These are phyloP conservation scores for Sophora flavescens DNA, from an alignment of 306 rosid species.

Conservation along the genomic window DNA sequence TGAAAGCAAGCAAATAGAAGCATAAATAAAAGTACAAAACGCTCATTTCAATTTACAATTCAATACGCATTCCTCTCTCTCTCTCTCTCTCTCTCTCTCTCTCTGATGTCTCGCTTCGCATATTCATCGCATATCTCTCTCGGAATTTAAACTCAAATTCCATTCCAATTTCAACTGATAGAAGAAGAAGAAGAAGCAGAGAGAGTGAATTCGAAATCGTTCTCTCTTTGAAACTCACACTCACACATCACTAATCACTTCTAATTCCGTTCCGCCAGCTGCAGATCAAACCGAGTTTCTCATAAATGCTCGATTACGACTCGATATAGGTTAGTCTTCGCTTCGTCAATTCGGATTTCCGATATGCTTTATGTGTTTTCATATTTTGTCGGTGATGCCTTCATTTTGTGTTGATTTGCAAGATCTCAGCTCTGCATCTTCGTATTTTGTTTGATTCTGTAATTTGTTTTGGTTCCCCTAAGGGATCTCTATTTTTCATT, in stretches of 20 bases:
- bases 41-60: background rate
- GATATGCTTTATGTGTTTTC: background rate
- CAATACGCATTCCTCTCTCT: slow-evolving; percentile 7
- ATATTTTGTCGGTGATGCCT: slow-evolving; percentile 42
- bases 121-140: slow-evolving; percentile 57
- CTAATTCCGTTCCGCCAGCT: slow-evolving; percentile 43
- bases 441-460: background rate
- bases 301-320: slow-evolving; percentile 55
- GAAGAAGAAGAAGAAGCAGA: background rate
- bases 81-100: slow-evolving; percentile 21
- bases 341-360: slow-evolving; percentile 25
- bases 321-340: slow-evolving; percentile 56
- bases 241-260: background rate
- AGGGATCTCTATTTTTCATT: slow-evolving; percentile 39
- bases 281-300: slow-evolving; percentile 57
- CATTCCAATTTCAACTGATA: slow-evolving; percentile 24
- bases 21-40: background rate
- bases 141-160: slow-evolving; percentile 33
- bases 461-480: too few relatives aligned
- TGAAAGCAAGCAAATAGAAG: slow-evolving; percentile 50
- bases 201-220: slow-evolving; percentile 31
- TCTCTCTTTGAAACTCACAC: background rate
- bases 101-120: slow-evolving; percentile 49
- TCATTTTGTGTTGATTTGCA: background rate
- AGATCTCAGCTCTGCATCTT: slow-evolving; percentile 61